Conservation (phyloP, 176 grass and related monocot species). For the Cenchrus americanus region DNA sequence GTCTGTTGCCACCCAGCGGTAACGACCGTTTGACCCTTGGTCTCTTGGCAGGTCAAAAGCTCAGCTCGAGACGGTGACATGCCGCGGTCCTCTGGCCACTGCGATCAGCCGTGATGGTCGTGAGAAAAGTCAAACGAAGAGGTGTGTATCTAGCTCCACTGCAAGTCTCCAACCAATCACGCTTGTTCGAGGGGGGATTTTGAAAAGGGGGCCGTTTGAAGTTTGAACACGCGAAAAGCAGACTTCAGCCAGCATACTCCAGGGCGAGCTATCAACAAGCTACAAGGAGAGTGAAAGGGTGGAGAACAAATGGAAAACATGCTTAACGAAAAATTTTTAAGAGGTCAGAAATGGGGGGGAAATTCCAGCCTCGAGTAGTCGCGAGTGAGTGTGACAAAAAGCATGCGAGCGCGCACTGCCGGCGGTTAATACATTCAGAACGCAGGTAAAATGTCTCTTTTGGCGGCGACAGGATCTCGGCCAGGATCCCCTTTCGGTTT, state of each 20-base stretch:
- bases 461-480: slow-evolving; percentile 43
- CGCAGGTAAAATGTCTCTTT: slow-evolving; percentile 19
- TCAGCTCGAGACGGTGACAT: neutral
- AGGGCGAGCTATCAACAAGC: too few relatives aligned
- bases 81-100: neutral
- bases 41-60: neutral
- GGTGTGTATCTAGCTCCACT: neutral
- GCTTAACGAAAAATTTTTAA: neutral
- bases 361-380: neutral
- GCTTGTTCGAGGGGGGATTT: neutral
- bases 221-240: neutral
- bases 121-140: neutral
- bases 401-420: neutral
- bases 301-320: neutral
- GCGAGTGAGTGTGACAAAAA: neutral
- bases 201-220: neutral
- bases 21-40: slow-evolving; percentile 17
- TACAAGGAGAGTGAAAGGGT: too few relatives aligned
- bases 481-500: neutral
- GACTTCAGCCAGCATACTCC: neutral
- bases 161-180: neutral
- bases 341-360: neutral
- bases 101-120: neutral
- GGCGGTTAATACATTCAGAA: neutral
- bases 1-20: neutral